Percentiles rank a stretch among this genome's conserved stretches.
Evolutionary conservation across 768 basidiomycete genomes (phyloP).

Genomic region (Auriscalpium vulgare): DNA sequence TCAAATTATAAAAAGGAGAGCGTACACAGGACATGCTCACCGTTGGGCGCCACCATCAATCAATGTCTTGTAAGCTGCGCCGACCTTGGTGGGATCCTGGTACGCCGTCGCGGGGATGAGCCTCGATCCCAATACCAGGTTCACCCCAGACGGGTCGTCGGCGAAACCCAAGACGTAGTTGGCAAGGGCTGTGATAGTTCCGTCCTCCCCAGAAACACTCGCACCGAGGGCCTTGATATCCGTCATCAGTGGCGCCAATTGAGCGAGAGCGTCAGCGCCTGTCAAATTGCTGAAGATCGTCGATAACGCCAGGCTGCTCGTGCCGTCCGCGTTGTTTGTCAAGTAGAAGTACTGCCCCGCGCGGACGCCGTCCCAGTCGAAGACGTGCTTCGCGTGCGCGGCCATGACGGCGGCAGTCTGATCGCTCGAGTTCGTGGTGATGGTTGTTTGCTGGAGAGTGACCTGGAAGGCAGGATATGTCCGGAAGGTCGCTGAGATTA

Average conservation of each 20-base stretch:
- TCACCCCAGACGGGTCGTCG: constrained; percentile 6
- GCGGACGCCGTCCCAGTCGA: constrained; percentile 24
- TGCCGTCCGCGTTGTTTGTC: constrained; percentile 2
- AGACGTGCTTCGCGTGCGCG: constrained; percentile 30
- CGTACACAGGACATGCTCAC: not conserved
- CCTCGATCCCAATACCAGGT: constrained; percentile 7
- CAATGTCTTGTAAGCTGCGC: constrained; percentile 2
- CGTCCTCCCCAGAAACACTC: not conserved
- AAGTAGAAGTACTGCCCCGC: constrained; percentile 8
- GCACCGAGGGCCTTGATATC: not conserved
- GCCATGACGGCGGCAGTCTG: constrained; percentile 20
- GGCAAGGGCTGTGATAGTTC: constrained; percentile 1
- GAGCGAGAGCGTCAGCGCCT: not conserved
- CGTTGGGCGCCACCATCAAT: not conserved
- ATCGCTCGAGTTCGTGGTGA: constrained; percentile 14
- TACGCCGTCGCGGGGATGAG: constrained; percentile 6
- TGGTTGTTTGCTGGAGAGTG: constrained; percentile 15
- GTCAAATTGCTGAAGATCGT: constrained; percentile 9
- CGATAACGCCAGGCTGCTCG: constrained; percentile 23
- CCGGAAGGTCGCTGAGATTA: constrained; percentile 28
- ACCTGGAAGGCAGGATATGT: constrained; percentile 28
- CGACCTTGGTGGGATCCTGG: not conserved
- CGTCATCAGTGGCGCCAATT: not conserved
- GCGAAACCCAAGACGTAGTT: not conserved
- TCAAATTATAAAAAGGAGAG: no score